Evolutionary conservation across 345 rosid species (phyloP).

Genomic region (Melaleuca alternifolia): DNA sequence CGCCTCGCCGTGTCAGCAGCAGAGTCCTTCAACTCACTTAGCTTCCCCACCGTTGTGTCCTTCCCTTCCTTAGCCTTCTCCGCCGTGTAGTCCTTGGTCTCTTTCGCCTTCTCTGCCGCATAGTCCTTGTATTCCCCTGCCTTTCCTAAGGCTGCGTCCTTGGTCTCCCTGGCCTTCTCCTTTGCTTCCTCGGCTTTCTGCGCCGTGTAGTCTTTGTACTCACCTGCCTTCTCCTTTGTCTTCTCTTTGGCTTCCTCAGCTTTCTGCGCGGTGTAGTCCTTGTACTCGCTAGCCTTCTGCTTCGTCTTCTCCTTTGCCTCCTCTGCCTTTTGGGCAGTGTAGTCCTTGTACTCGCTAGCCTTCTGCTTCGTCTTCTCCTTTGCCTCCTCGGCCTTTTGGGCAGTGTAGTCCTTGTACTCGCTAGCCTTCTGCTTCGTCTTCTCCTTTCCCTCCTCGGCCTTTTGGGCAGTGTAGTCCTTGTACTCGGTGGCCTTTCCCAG

Average conservation of each 20-base stretch:
- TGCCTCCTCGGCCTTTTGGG: constrained; percentile 1
- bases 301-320: constrained; percentile 9
- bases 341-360: constrained; percentile 4
- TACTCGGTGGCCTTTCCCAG: constrained; percentile 6
- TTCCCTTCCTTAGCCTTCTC: constrained; percentile 24
- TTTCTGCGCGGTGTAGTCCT: constrained; percentile 8
- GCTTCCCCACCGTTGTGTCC: constrained; percentile 21
- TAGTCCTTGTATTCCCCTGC: background rate
- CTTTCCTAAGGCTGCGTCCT: constrained; percentile 1
- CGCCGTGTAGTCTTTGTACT: constrained; percentile 1
- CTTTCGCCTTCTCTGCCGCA: constrained; percentile 11
- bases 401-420: constrained; percentile 7
- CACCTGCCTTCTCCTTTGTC: background rate
- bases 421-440: background rate
- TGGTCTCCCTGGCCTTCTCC: constrained; percentile 8
- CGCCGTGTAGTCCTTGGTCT: constrained; percentile 12
- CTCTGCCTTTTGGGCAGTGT: background rate
- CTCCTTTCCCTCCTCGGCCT: background rate
- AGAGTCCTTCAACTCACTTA: constrained; percentile 34
- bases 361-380: constrained; percentile 3
- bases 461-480: constrained; percentile 1
- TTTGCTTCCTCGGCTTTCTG: constrained; percentile 5
- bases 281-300: background rate
- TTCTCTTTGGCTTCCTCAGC: constrained; percentile 4
- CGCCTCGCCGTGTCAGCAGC: constrained; percentile 46